Percentiles rank a stretch among this genome's conserved stretches.
phyloP scores from a whole-genome alignment of 2,329 filamentous ascomycete species.

The Talaromyces piceae region DNA sequence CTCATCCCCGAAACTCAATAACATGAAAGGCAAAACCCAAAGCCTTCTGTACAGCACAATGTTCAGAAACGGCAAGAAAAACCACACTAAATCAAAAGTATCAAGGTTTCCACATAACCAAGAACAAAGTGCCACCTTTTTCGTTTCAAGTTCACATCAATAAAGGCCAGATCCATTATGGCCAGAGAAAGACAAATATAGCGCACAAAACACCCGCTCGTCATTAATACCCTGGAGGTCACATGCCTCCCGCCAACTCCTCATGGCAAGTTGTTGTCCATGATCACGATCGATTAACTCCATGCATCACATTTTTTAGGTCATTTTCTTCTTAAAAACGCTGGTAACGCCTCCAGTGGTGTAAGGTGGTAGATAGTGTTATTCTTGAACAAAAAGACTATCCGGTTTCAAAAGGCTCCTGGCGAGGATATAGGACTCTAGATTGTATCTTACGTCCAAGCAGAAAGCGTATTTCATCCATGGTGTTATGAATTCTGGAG shows the following conservation, averaged over 20 bases:
- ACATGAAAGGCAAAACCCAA: not conserved
- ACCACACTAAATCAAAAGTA: conserved; percentile 5
- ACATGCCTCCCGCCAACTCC: conserved; percentile 2
- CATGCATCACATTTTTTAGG: conserved; percentile 1
- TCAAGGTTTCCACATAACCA: conserved; percentile 5
- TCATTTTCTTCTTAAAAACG: conserved; percentile 7
- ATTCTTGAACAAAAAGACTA: not conserved
- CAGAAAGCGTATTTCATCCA: not conserved
- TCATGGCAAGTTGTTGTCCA: not conserved
- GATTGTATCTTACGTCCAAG: not conserved
- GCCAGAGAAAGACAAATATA: not conserved
- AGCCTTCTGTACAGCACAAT: conserved; percentile 7
- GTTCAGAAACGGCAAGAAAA: not conserved
- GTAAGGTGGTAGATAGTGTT: not conserved
- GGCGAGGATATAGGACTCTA: not conserved
- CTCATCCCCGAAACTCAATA: not conserved
- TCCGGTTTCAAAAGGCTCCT: not conserved
- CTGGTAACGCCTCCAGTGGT: not conserved
- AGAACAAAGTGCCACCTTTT: conserved; percentile 9
- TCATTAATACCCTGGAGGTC: conserved; percentile 7
- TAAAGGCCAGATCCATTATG: conserved; percentile 12
- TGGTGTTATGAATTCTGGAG: not conserved
- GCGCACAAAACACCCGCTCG: conserved; percentile 3
- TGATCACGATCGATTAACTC: conserved; percentile 2
- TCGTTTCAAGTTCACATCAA: conserved; percentile 6